A percentile compares a stretch with the other conserved stretches of the same genome.
phyloP scores from a whole-genome alignment of 78 protist species.

The Emiliania huxleyi region DNA sequence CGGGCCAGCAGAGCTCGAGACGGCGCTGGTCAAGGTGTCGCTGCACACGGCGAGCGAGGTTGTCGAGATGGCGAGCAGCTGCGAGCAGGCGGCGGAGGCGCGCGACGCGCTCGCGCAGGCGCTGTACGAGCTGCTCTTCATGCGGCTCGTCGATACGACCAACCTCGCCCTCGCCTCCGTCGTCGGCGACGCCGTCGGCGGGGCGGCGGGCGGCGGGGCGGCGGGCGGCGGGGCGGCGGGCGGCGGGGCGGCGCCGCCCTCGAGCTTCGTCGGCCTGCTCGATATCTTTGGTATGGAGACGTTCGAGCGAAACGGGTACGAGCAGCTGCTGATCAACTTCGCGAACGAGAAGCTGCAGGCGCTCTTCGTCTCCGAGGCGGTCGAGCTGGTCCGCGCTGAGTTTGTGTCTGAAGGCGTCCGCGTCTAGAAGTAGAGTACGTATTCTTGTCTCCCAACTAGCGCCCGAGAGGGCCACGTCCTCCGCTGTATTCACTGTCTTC shows the following conservation, averaged over 20 bases:
- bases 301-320: background rate
- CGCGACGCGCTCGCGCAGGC: constrained; percentile 2
- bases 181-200: background rate
- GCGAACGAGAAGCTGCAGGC: constrained; percentile 8
- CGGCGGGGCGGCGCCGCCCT: too few relatives aligned
- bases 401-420: background rate
- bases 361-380: background rate
- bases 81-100: background rate
- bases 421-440: too few relatives aligned
- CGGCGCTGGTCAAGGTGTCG: background rate
- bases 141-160: background rate
- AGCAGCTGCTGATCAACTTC: constrained; percentile 9
- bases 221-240: background rate
- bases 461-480: too few relatives aligned
- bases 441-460: too few relatives aligned
- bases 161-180: background rate
- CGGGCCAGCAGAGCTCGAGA: too few relatives aligned
- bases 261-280: constrained; percentile 55
- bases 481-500: too few relatives aligned
- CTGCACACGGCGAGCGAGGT: background rate
- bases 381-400: background rate
- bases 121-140: background rate
- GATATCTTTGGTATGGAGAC: constrained; percentile 60
- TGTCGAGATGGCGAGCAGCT: background rate
- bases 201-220: background rate